Evolutionary conservation across 345 rosid genomes (phyloP).

Genomic region (Adansonia digitata): DNA sequence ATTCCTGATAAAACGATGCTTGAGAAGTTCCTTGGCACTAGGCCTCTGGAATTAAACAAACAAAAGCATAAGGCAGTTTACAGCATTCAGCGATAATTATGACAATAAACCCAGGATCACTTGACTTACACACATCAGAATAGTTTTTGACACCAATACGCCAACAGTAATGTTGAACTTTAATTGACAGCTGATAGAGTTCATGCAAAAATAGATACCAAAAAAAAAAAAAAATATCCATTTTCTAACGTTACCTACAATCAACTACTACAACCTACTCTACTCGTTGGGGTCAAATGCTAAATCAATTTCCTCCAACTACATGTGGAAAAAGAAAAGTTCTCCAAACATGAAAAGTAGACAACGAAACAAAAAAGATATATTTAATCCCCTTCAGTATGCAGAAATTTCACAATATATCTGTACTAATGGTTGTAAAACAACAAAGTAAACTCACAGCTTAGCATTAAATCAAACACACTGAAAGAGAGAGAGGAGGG

Average conservation of each 20-base stretch:
- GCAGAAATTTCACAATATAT: not conserved
- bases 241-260: too few species aligned
- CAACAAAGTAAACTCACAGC: not conserved
- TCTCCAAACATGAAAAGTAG: not conserved
- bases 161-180: not conserved
- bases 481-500: not conserved
- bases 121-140: constrained; percentile 7
- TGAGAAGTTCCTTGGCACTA: constrained; percentile 95
- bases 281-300: not conserved
- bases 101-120: constrained; percentile 8
- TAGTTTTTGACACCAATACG: not conserved
- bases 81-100: constrained; percentile 9
- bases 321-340: not conserved
- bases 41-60: constrained; percentile 61
- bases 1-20: constrained; percentile 75
- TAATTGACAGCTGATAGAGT: not conserved
- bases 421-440: not conserved
- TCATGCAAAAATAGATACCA: not conserved
- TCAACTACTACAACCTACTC: not conserved
- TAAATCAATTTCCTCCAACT: not conserved
- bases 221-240: not conserved
- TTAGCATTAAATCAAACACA: not conserved
- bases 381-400: not conserved
- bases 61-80: constrained; percentile 11
- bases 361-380: not conserved